Evolutionary conservation across 176 grass and related monocot species (phyloP).

Genomic region (Zoysia pacifica): DNA sequence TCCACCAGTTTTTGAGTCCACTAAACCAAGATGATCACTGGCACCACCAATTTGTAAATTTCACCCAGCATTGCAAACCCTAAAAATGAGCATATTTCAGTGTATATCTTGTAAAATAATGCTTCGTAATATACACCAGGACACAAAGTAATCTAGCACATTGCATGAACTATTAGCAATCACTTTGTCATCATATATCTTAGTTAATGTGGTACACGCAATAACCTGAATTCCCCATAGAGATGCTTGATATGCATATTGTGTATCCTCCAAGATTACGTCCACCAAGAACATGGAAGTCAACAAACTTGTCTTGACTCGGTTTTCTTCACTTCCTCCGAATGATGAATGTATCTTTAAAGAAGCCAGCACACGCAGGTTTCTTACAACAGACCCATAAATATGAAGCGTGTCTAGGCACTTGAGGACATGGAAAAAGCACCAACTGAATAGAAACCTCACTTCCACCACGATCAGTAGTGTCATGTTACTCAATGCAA

Average conservation of each 20-base stretch:
- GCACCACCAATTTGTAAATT: slow-evolving; percentile 98
- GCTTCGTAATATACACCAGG: neutral
- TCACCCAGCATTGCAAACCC: slow-evolving; percentile 96
- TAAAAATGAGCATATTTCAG: slow-evolving; percentile 63
- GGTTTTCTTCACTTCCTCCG: neutral
- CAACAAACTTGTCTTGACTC: slow-evolving; percentile 54
- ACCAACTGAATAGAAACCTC: no score
- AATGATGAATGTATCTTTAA: no score
- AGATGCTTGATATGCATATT: slow-evolving; percentile 88
- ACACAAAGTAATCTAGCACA: neutral
- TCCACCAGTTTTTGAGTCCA: slow-evolving; percentile 68
- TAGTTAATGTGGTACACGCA: slow-evolving; percentile 23
- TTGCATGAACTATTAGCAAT: neutral
- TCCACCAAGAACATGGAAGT: slow-evolving; percentile 75
- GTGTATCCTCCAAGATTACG: slow-evolving; percentile 83
- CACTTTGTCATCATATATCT: neutral
- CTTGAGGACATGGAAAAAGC: no score
- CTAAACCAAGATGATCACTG: slow-evolving; percentile 86
- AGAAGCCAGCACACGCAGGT: no score
- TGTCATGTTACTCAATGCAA: no score
- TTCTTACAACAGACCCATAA: no score
- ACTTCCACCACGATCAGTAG: no score
- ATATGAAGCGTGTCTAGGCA: no score
- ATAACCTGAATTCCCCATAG: slow-evolving; percentile 94
- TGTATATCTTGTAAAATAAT: slow-evolving; percentile 13